These are phyloP conservation scores for Boehmeria nivea DNA, from an alignment of 306 rosid species.

Conservation along the genomic window DNA sequence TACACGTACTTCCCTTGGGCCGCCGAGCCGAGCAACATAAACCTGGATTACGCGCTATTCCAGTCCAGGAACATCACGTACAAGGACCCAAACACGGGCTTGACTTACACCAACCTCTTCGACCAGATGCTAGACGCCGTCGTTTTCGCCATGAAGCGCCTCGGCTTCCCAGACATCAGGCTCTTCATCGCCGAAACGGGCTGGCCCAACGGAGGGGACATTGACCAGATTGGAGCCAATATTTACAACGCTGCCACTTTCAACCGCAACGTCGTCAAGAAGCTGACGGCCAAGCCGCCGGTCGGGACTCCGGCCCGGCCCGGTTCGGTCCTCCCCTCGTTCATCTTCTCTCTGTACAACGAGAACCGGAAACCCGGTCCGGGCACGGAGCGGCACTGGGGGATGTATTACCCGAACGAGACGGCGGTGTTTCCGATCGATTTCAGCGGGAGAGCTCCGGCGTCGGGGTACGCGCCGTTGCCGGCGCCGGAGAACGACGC, in stretches of 20 bases:
- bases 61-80: conserved; percentile 38
- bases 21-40: conserved; percentile 40
- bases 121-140: conserved; percentile 90
- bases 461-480: conserved; percentile 37
- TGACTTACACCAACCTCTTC: conserved; percentile 57
- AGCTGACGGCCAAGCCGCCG: conserved; percentile 41
- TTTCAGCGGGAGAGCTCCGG: conserved; percentile 43
- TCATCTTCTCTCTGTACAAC: conserved; percentile 65
- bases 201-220: conserved; percentile 83
- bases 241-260: conserved; percentile 71
- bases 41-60: conserved; percentile 50
- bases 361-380: conserved; percentile 70
- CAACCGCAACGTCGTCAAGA: conserved; percentile 59
- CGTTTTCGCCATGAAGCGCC: conserved; percentile 62
- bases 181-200: conserved; percentile 84
- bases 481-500: conserved; percentile 43
- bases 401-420: conserved; percentile 64
- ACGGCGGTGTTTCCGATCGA: conserved; percentile 50
- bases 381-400: conserved; percentile 80
- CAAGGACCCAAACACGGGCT: conserved; percentile 52
- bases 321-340: conserved; percentile 45
- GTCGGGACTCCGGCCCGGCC: conserved; percentile 82
- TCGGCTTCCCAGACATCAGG: conserved; percentile 57
- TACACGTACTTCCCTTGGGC: conserved; percentile 71
- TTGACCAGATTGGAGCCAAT: conserved; percentile 69